Evolutionary conservation across 1,284 basidiomycete species (phyloP), one percentile per base, ranked within the genome.

Genomic region (Tremellales sp.): DNA sequence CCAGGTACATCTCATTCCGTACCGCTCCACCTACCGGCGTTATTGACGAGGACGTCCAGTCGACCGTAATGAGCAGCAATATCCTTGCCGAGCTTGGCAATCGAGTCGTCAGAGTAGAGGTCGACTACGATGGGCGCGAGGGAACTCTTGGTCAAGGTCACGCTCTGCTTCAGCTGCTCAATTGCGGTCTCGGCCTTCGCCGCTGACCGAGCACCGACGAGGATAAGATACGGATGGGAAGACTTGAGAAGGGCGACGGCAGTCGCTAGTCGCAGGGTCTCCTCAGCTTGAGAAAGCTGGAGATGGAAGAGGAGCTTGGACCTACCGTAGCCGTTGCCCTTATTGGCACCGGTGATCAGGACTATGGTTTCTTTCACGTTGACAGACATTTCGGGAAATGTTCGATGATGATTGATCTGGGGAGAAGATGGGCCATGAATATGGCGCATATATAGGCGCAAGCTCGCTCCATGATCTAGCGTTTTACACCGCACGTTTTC

Each of bases 21-120:
- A n/a, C n/a, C n/a, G n/a, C n/a, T n/a, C n/a, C n/a, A 24, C 43
- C 26, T 29, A 22, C 54, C 63, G 19, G 62, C 64, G 42, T 66
- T 66, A 42, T 60, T 62, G 37, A 59, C 51, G 12, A 66, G 33
- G 4, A 62, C 53, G 45, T 66, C 63, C 21, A 66, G 29, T 14
- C 46, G 38, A 10, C 55, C 60, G 39, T 45, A 32, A n/a, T n/a
- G n/a, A n/a, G n/a, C n/a, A n/a, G n/a, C n/a, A n/a, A n/a, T n/a
- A 14, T 14, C 35, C 13, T 38, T 39, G 8, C 7, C 21, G 22
- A 34, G 12, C 7, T 6, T 25, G 7, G 36, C 35, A 27, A 45
- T 45, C n/a, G 22, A 27, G n/a, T 45, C 43, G 29, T 45, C 43
- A 9, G 35, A 39, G 8, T 27, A 24, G 13, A 45, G 12, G 24